Percentiles rank a stretch among this genome's conserved stretches.
Conservation (phyloP, 164 flowering plant genomes). For the Cinnamomum micranthum region DNA sequence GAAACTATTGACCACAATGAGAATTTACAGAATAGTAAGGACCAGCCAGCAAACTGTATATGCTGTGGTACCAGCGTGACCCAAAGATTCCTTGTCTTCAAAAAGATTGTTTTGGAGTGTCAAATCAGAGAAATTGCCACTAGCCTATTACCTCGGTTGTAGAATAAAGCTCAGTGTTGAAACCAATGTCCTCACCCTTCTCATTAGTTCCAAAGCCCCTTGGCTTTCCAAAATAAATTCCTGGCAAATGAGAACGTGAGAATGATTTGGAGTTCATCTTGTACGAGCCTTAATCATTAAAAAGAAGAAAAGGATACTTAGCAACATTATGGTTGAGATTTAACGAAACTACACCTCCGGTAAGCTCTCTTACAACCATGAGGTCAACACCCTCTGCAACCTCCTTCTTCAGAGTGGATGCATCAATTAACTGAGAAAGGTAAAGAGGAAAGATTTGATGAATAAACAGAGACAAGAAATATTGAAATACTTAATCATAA, state of each 20-base stretch:
- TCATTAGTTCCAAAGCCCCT: conserved; percentile 80
- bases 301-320: background rate
- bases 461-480: background rate
- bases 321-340: background rate
- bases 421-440: conserved; percentile 74
- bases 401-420: conserved; percentile 92
- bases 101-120: background rate
- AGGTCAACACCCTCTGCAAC: conserved; percentile 97
- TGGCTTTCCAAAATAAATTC: conserved; percentile 97
- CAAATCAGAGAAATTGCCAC: background rate
- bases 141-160: conserved; percentile 55
- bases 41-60: background rate
- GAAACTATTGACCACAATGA: background rate
- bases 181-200: conserved; percentile 79
- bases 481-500: background rate
- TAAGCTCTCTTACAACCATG: conserved; percentile 98
- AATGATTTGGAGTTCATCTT: background rate
- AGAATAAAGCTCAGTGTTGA: conserved; percentile 93
- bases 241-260: conserved; percentile 28
- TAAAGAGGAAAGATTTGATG: background rate
- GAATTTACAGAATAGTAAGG: background rate
- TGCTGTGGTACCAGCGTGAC: background rate
- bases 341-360: conserved; percentile 67
- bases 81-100: background rate
- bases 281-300: background rate